Percentiles rank a stretch among this genome's conserved stretches.
Conservation (phyloP, 1,284 basidiomycete genomes). For the Ustilago hordei region DNA sequence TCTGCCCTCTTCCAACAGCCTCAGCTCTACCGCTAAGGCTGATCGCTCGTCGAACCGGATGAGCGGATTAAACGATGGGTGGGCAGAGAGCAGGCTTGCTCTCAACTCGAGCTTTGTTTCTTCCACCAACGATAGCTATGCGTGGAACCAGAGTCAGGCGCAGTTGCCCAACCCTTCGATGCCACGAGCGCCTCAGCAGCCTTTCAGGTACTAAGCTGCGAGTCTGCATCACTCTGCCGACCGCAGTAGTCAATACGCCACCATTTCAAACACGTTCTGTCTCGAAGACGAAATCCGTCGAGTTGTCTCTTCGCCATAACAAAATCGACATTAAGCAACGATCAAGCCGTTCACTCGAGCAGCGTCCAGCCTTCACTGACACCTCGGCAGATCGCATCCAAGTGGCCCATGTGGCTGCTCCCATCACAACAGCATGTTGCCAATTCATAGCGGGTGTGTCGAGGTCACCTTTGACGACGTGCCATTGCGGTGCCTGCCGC, state of each 20-base stretch:
- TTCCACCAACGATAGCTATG: conserved; percentile 30
- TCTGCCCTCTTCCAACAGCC: conserved; percentile 9
- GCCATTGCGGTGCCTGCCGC: background rate
- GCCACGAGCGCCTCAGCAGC: conserved; percentile 21
- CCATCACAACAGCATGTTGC: background rate
- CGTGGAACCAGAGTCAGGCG: conserved; percentile 12
- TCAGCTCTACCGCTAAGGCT: background rate
- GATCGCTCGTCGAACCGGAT: conserved; percentile 12
- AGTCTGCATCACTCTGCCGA: too few relatives aligned
- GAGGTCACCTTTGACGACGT: background rate
- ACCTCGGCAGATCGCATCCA: background rate
- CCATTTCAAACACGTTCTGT: background rate
- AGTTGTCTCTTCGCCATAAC: background rate
- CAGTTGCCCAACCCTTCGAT: background rate
- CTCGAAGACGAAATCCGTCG: background rate
- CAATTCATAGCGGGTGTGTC: background rate
- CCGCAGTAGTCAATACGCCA: background rate
- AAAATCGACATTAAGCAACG: background rate
- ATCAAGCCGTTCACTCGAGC: background rate
- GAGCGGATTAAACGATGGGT: conserved; percentile 17
- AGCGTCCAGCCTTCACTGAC: background rate
- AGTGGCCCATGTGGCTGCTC: background rate
- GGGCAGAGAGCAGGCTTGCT: conserved; percentile 42
- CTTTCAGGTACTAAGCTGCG: conserved; percentile 20
- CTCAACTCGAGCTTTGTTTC: conserved; percentile 39